Evolutionary conservation across 2,329 filamentous ascomycete species (phyloP), one percentile per base, ranked within the genome.

Genomic region (Furcasterigmium sp.): DNA sequence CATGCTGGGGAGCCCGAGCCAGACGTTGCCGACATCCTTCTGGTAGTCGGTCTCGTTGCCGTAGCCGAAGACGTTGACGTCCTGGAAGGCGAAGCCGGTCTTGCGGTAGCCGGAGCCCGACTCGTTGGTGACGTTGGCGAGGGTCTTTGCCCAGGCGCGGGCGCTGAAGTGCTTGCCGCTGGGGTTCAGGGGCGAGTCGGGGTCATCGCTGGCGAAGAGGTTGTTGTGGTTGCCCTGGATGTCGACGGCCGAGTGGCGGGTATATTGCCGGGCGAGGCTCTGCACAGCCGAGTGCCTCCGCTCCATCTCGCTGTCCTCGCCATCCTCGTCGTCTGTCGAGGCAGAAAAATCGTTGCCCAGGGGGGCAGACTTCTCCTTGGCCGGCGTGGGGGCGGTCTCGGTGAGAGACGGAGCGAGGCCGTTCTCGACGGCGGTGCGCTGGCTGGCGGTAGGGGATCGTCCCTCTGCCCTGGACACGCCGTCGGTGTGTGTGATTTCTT

Each of bases 1-100:
- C 53, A 3, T 57, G 56, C 7, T 50, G 8, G 58, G 50, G 1
- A 58, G 10, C 9, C 53, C 52, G 8, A 61, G 50, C 55, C 59
- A 61, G 9, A 63, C 42, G 23, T 65, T 66, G 9, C 53, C 57
- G 3, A 68, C 64, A 8, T 63, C 60, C 48, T 66, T 68, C 40
- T 75, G 71, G 42, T 73, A 75, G 50, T 74, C 72, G 0, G 71
- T 70, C 7, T 66, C 61, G 20, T 63, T 69, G 8, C 72, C 71
- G 46, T 65, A 75, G 5, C 72, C 72, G 48, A 66, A 65, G 15
- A 72, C 63, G 32, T 63, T 72, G 30, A 75, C 58, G 48, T 73
- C 67, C 48, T 58, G 63, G 55, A 71, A 76, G 15, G 63, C 58
- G 15, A 76, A 47, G 2, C 61, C 61, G 6, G 51, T 53, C 35